phyloP scores from a whole-genome alignment of 176 grass and related monocot genomes.

The Puya raimondii region DNA sequence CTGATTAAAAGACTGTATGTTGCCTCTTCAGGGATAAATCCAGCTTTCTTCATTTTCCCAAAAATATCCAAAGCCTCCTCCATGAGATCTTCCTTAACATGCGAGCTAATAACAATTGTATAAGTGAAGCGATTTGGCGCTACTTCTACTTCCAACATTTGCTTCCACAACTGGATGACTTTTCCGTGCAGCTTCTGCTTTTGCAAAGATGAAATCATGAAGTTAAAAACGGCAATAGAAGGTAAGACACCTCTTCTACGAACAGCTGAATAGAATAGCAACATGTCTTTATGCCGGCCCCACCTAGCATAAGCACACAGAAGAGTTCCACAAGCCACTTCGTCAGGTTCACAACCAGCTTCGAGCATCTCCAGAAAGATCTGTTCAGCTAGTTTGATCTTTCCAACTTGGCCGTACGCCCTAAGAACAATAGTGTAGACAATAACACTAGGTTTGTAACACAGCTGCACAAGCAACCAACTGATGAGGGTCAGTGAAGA shows the following conservation, averaged over 20 bases:
- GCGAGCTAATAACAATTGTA: slow-evolving; percentile 53
- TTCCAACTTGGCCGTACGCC: slow-evolving; percentile 54
- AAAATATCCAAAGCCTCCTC: slow-evolving; percentile 57
- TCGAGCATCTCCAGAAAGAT: slow-evolving; percentile 94
- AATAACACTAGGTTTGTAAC: slow-evolving; percentile 78
- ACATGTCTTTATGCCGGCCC: slow-evolving; percentile 69
- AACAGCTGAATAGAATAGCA: slow-evolving; percentile 62
- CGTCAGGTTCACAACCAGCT: slow-evolving; percentile 63
- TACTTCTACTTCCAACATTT: slow-evolving; percentile 48
- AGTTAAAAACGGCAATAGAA: slow-evolving; percentile 62
- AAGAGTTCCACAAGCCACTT: slow-evolving; percentile 83
- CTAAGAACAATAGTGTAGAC: slow-evolving; percentile 82
- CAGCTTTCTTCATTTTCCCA: slow-evolving; percentile 41
- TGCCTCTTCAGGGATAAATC: slow-evolving; percentile 43
- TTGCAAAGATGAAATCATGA: slow-evolving; percentile 92
- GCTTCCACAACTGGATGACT: slow-evolving; percentile 66
- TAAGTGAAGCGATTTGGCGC: slow-evolving; percentile 60
- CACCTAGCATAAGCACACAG: slow-evolving; percentile 81
- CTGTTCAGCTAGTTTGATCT: slow-evolving; percentile 70
- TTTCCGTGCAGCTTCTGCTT: slow-evolving; percentile 72
- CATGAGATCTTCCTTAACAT: slow-evolving; percentile 39
- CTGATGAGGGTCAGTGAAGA: background rate
- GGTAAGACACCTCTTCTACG: slow-evolving; percentile 46
- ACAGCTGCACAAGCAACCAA: slow-evolving; percentile 44
- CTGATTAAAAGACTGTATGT: slow-evolving; percentile 64